phyloP scores from a whole-genome alignment of 2,329 filamentous ascomycete genomes.

The Curvularia hawaiiensis region DNA sequence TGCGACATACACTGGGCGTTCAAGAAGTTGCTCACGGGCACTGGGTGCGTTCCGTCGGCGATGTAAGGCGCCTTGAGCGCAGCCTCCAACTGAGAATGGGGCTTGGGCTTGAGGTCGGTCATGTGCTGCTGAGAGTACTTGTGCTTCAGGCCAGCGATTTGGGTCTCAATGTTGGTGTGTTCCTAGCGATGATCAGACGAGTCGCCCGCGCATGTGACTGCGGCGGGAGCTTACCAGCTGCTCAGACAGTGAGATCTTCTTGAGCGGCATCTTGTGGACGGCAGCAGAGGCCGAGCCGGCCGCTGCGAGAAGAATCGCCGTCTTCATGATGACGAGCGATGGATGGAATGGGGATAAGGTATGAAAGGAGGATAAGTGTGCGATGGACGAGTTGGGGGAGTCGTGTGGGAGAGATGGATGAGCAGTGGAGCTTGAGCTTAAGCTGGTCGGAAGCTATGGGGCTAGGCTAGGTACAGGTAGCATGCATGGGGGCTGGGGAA shows the following conservation, averaged over 20 bases:
- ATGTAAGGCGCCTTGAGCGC: slow-evolving; percentile 79
- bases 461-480: neutral
- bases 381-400: slow-evolving; percentile 13
- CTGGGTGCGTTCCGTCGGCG: slow-evolving; percentile 71
- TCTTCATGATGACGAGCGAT: slow-evolving; percentile 71
- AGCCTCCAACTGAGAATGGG: slow-evolving; percentile 69
- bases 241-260: slow-evolving; percentile 91
- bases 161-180: slow-evolving; percentile 77
- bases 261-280: slow-evolving; percentile 95
- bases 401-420: slow-evolving; percentile 15
- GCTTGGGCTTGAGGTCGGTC: slow-evolving; percentile 78
- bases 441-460: slow-evolving; percentile 20
- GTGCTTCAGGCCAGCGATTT: slow-evolving; percentile 83
- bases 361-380: slow-evolving; percentile 11
- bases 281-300: slow-evolving; percentile 82
- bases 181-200: slow-evolving; percentile 57
- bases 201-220: slow-evolving; percentile 8
- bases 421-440: slow-evolving; percentile 20
- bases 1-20: slow-evolving; percentile 91
- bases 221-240: slow-evolving; percentile 74
- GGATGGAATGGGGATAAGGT: slow-evolving; percentile 1
- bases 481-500: slow-evolving; percentile 8
- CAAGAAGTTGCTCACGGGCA: slow-evolving; percentile 95
- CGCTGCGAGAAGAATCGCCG: slow-evolving; percentile 76
- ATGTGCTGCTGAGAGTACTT: slow-evolving; percentile 73